Conservation (phyloP, 139 green algal species). For the Dunaliella sp. region DNA sequence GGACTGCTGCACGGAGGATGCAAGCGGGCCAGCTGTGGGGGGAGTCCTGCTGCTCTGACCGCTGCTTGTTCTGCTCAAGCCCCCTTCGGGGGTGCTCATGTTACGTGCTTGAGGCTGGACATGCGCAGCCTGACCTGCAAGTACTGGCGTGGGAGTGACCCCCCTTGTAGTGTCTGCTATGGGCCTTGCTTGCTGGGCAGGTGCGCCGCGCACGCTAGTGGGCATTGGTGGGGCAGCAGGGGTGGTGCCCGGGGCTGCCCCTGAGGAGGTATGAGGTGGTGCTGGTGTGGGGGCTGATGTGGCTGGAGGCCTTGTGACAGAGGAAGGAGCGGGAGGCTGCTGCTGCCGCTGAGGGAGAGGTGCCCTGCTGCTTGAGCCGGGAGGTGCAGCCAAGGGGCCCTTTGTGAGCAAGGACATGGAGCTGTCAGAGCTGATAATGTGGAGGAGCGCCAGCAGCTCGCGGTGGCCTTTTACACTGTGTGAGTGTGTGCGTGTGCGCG, state of each 20-base stretch:
- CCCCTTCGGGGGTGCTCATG: too few relatives aligned
- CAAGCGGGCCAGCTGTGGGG: background rate
- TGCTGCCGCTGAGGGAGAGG: too few relatives aligned
- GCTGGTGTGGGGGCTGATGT: constrained; percentile 1
- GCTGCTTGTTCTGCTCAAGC: background rate
- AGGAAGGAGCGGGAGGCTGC: background rate
- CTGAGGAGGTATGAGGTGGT: too few relatives aligned
- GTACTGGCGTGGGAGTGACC: too few relatives aligned
- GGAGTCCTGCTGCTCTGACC: background rate
- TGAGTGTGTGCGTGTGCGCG: background rate
- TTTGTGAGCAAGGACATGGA: constrained; percentile 1
- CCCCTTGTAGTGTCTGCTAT: too few relatives aligned
- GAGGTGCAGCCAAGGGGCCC: background rate
- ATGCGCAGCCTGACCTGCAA: too few relatives aligned
- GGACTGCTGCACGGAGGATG: background rate
- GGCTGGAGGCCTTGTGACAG: too few relatives aligned
- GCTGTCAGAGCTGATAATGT: constrained; percentile 8
- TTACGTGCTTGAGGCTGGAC: too few relatives aligned
- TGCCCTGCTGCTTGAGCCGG: background rate
- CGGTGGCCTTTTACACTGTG: constrained; percentile 12
- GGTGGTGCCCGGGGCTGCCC: background rate
- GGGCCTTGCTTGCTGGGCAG: background rate
- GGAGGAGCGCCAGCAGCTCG: constrained; percentile 21
- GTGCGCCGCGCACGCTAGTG: background rate
- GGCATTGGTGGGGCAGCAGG: background rate